phyloP scores from a whole-genome alignment of 208 protist species.

The Spongospora subterranea region DNA sequence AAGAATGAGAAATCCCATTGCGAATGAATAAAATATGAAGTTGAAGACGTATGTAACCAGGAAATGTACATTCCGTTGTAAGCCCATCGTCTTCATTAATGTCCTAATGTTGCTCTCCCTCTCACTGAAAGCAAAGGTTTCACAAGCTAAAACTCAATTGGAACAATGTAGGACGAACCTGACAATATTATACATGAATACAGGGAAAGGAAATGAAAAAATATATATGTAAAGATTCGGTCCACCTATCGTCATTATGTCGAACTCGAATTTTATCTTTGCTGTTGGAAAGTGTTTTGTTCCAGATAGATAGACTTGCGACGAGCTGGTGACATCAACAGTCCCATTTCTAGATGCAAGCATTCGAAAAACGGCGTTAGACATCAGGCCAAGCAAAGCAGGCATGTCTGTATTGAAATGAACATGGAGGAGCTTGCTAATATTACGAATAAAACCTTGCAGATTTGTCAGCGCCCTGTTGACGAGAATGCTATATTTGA shows the following conservation, averaged over 20 bases:
- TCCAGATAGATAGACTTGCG: not conserved
- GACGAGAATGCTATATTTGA: not conserved
- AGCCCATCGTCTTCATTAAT: not conserved
- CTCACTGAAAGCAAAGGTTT: not conserved
- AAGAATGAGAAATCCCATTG: not conserved
- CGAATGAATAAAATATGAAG: not conserved
- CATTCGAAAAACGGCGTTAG: not conserved
- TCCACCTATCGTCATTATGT: not conserved
- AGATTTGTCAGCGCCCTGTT: not conserved
- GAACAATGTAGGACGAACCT: too few relatives aligned
- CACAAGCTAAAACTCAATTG: too few relatives aligned
- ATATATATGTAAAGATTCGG: not conserved
- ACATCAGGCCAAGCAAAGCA: not conserved
- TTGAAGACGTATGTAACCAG: not conserved
- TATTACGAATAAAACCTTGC: not conserved
- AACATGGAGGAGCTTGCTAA: not conserved
- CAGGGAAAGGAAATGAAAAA: not conserved
- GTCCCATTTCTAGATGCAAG: not conserved
- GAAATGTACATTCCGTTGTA: not conserved
- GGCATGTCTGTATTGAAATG: not conserved
- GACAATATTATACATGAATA: not conserved
- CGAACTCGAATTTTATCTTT: not conserved
- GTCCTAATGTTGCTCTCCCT: not conserved
- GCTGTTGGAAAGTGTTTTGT: not conserved
- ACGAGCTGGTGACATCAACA: not conserved